Percentiles rank a stretch among this genome's conserved stretches.
These are phyloP conservation scores for Cyclotella atomus DNA, from an alignment of 108 stramenopile genomes.

Conservation along the genomic window DNA sequence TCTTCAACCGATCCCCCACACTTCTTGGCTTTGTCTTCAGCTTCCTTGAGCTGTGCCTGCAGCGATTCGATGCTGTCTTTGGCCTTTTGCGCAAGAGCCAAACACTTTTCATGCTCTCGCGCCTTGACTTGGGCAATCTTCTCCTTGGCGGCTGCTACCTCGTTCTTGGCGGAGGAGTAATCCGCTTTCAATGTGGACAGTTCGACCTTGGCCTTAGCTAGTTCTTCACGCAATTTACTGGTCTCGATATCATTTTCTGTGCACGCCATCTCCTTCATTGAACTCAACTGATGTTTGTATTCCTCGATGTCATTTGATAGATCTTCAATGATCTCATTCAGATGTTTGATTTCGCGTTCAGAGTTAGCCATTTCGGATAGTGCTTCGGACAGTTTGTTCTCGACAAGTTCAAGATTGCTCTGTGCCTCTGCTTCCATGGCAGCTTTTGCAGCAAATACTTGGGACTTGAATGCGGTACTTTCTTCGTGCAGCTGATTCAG, in stretches of 20 bases:
- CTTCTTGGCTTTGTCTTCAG: conserved; percentile 25
- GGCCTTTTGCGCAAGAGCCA: conserved; percentile 39
- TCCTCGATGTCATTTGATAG: conserved; percentile 41
- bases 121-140: conserved; percentile 30
- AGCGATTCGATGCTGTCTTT: conserved; percentile 25
- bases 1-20: conserved; percentile 4
- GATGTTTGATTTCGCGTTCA: conserved; percentile 35
- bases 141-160: conserved; percentile 38
- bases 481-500: conserved; percentile 28
- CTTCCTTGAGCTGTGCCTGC: conserved; percentile 2
- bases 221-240: conserved; percentile 35
- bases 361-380: conserved; percentile 20
- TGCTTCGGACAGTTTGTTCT: conserved; percentile 32
- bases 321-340: conserved; percentile 38
- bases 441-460: conserved; percentile 46
- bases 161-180: conserved; percentile 43
- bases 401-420: conserved; percentile 26
- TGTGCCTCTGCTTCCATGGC: conserved; percentile 42
- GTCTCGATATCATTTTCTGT: conserved; percentile 42
- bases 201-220: conserved; percentile 35
- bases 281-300: conserved; percentile 34
- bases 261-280: conserved; percentile 22
- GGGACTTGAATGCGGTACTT: conserved; percentile 35
- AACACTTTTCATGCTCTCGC: conserved; percentile 39
- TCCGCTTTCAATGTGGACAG: conserved; percentile 29